A percentile compares a stretch with the other conserved stretches of the same genome.
Conservation (phyloP, 768 basidiomycete species). For the Lanmaoa rubissima region DNA sequence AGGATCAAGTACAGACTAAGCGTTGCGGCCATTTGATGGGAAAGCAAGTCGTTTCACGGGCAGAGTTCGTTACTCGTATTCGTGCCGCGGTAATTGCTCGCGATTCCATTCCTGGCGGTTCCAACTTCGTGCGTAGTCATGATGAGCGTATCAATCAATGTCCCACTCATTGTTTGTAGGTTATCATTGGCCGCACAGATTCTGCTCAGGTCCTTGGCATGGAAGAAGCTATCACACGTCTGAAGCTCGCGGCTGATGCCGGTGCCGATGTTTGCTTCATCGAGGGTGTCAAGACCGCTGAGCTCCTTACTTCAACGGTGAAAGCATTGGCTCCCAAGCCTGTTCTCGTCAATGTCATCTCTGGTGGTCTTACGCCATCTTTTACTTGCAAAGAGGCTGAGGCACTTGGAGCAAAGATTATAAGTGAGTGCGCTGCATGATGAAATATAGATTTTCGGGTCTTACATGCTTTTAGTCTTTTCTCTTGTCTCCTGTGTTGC, state of each 20-base stretch:
- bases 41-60: constrained; percentile 78
- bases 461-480: constrained; percentile 48
- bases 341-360: constrained; percentile 78
- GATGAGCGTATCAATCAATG: background rate
- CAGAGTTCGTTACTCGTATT: constrained; percentile 72
- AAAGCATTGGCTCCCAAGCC: constrained; percentile 70
- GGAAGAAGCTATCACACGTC: constrained; percentile 67
- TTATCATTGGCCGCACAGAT: constrained; percentile 75
- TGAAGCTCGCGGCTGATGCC: constrained; percentile 68
- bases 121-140: constrained; percentile 57
- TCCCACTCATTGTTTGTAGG: constrained; percentile 33
- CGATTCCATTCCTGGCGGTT: constrained; percentile 69
- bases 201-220: constrained; percentile 77
- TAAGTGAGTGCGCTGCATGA: constrained; percentile 48
- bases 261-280: constrained; percentile 84
- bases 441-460: background rate
- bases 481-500: constrained; percentile 75
- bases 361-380: constrained; percentile 72
- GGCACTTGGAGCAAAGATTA: constrained; percentile 69
- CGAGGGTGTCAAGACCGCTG: constrained; percentile 70
- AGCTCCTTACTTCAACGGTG: constrained; percentile 62
- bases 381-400: constrained; percentile 72
- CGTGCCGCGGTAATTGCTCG: constrained; percentile 77
- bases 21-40: constrained; percentile 77
- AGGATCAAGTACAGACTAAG: constrained; percentile 82